Percentiles rank a stretch among this genome's conserved stretches.
These are phyloP conservation scores for Yarrowia bubula DNA, from an alignment of 805 yeast genomes.

Conservation along the genomic window DNA sequence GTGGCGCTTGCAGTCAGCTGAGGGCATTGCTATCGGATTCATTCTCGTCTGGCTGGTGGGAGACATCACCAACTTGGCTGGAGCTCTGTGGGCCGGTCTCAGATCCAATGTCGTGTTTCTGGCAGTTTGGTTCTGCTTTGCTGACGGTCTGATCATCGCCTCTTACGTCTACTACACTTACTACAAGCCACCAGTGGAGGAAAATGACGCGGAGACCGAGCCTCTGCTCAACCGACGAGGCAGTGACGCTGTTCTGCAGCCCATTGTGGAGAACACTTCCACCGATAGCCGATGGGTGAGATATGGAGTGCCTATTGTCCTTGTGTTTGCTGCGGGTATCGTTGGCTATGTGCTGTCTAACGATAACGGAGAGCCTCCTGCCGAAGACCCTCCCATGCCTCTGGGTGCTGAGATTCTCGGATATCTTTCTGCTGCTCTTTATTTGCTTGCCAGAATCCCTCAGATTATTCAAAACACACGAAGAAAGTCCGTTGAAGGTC, in stretches of 20 bases:
- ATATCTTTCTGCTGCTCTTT: slow-evolving; percentile 63
- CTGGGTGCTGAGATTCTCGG: slow-evolving; percentile 68
- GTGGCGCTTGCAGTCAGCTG: slow-evolving; percentile 69
- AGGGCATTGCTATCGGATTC: slow-evolving; percentile 70
- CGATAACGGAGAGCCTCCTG: slow-evolving; percentile 32
- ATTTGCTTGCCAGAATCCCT: slow-evolving; percentile 75
- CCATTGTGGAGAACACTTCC: slow-evolving; percentile 48
- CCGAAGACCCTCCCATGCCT: slow-evolving; percentile 32
- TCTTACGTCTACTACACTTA: slow-evolving; percentile 56
- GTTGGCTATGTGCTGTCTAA: slow-evolving; percentile 58
- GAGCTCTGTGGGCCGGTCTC: slow-evolving; percentile 67
- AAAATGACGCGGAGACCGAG: slow-evolving; percentile 29
- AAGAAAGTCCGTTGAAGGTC: slow-evolving; percentile 79
- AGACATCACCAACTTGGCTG: slow-evolving; percentile 63
- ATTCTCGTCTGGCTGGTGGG: slow-evolving; percentile 70
- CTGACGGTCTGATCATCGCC: slow-evolving; percentile 58
- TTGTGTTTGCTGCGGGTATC: slow-evolving; percentile 62
- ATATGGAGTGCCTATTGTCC: slow-evolving; percentile 56
- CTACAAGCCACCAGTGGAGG: slow-evolving; percentile 10
- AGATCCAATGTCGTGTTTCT: slow-evolving; percentile 67
- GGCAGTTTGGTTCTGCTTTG: slow-evolving; percentile 74
- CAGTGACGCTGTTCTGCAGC: slow-evolving; percentile 32
- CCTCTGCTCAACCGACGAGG: slow-evolving; percentile 38
- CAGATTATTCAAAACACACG: slow-evolving; percentile 79
- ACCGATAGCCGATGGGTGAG: slow-evolving; percentile 45